phyloP scores from a whole-genome alignment of 2,329 filamentous ascomycete species.

The Cordyceps sp. region DNA sequence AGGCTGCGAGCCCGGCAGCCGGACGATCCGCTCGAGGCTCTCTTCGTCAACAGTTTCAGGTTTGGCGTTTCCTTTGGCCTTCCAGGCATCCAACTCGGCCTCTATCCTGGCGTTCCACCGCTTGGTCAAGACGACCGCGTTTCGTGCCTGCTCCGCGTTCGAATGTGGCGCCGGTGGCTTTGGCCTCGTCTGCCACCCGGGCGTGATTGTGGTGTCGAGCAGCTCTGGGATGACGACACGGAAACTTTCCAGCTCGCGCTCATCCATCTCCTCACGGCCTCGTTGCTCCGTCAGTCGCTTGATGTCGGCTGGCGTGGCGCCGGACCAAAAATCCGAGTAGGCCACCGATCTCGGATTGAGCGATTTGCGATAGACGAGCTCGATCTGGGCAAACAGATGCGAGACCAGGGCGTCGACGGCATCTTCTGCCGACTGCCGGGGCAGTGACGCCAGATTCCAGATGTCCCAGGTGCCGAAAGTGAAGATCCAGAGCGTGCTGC shows the following conservation, averaged over 20 bases:
- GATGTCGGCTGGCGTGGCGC: constrained; percentile 11
- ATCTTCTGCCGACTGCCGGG: constrained; percentile 18
- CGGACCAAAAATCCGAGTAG: constrained; percentile 25
- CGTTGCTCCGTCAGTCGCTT: constrained; percentile 9
- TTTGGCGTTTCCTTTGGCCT: constrained; percentile 18
- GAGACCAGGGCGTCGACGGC: constrained; percentile 19
- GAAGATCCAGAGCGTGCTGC: constrained; percentile 36
- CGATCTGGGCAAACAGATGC: constrained; percentile 27
- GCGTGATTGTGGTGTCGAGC: constrained; percentile 35
- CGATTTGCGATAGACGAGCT: constrained; percentile 27
- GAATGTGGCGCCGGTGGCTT: constrained; percentile 26
- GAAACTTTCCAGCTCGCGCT: constrained; percentile 23
- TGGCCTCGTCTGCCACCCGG: constrained; percentile 32
- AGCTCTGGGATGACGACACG: constrained; percentile 32
- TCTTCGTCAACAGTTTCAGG: constrained; percentile 20
- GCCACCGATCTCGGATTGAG: constrained; percentile 24
- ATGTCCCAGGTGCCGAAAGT: constrained; percentile 37
- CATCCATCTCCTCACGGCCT: constrained; percentile 8
- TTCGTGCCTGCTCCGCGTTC: constrained; percentile 34
- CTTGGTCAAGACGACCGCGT: constrained; percentile 30
- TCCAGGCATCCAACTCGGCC: constrained; percentile 26
- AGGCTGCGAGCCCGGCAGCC: constrained; percentile 2
- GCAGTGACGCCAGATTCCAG: constrained; percentile 32
- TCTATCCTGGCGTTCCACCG: constrained; percentile 31
- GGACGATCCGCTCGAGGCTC: constrained; percentile 4